phyloP scores from a whole-genome alignment of 169 alveolate species.

The Plasmodium adleri region DNA sequence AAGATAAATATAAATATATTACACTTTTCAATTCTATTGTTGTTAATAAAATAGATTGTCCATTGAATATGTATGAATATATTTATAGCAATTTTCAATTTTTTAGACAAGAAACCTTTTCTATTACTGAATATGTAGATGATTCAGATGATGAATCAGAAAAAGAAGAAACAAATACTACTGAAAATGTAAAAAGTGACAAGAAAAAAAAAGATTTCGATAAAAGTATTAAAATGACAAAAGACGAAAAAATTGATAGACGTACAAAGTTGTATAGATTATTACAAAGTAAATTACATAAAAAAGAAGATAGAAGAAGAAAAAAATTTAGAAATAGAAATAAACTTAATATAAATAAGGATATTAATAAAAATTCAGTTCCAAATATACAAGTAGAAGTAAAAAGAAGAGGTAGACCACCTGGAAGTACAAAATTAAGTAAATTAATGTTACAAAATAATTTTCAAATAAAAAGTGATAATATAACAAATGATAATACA shows the following conservation, averaged over 20 bases:
- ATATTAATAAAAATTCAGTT: neutral
- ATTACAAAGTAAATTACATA: slow-evolving; percentile 5
- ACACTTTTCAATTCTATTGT: slow-evolving; percentile 55
- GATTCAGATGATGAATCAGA: slow-evolving; percentile 19
- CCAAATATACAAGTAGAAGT: slow-evolving; percentile 23
- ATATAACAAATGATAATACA: slow-evolving; percentile 5
- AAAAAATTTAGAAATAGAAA: slow-evolving; percentile 23
- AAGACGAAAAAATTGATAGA: slow-evolving; percentile 22
- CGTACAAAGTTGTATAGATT: slow-evolving; percentile 2
- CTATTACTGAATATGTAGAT: slow-evolving; percentile 25
- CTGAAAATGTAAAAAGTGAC: slow-evolving; percentile 20
- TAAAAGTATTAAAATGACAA: neutral
- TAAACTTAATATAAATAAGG: neutral
- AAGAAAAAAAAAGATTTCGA: slow-evolving; percentile 2
- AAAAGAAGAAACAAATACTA: neutral
- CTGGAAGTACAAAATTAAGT: slow-evolving; percentile 64
- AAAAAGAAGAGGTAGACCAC: slow-evolving; percentile 70
- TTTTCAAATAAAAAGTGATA: slow-evolving; percentile 1
- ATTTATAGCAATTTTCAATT: slow-evolving; percentile 18
- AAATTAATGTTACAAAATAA: slow-evolving; percentile 13
- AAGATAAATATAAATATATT: slow-evolving; percentile 41
- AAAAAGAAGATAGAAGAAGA: slow-evolving; percentile 26
- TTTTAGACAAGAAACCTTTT: slow-evolving; percentile 55
- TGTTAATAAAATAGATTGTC: slow-evolving; percentile 18
- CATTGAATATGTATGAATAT: slow-evolving; percentile 5